Base-by-base conservation (phyloP, 441 rosid genomes). In the Syzygium malaccense region DNA sequence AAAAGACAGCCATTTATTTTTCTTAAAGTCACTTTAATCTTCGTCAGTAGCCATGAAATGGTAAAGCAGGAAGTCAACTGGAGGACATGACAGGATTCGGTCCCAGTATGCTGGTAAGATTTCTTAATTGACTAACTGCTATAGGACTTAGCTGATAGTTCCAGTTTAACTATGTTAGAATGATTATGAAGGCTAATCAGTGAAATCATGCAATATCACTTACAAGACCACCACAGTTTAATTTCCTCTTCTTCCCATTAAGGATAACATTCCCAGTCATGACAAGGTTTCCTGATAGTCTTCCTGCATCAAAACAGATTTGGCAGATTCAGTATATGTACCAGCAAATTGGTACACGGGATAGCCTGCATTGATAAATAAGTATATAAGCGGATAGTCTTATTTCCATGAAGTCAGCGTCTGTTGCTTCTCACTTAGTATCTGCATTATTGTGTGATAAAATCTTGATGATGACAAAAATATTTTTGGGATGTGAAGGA, bases 201-300 rank as follows among this genome's bases (percentile, higher is more conserved):
- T 58, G 66, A 66, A 83, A 28, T 60, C 49, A 32, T 88, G 48
- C 32, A 86, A 8, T 64, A 60, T 85, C 87, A 93, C 98, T 95
- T 95, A 96, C 98, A 86, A 91, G 90, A 88, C 89, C 93, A 60
- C 95, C 92, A 87, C 88, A 89, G 88, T 91, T 92, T 14, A 92
- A 91, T 62, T 91, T 94, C 88, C 86, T 95, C 91, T 91, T 92
- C 91, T 93, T 95, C 86, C 99, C 98, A 90, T 96, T 96, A 25
- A 97, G 91, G 89, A 94, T 93, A 89, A 97, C 93, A 49, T 93
- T 93, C 75, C 99, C 99, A 4, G 94, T 92, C 98, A 95, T 96
- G 32, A 93, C 92, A 80, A 93, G 93, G 87, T 93, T 96, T 58
- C 93, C 88, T 26, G 99, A 89, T 79, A 96, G 94, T 90, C 99